Conservation (phyloP, 805 yeast species). For the Saccharomycopsis sp. region DNA sequence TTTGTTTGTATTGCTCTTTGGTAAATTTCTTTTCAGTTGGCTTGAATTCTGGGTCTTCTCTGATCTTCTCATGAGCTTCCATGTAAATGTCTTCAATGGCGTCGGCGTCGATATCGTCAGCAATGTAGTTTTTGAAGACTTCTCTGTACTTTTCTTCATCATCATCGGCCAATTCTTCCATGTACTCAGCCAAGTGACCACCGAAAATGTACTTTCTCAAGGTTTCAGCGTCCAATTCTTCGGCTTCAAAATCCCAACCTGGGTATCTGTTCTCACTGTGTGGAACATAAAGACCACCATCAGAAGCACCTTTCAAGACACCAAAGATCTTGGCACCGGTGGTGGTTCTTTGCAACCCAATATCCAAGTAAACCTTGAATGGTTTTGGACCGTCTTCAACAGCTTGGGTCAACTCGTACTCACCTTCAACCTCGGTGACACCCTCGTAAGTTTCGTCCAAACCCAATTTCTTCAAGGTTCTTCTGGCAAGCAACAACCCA, state of each 20-base stretch:
- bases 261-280: conserved; percentile 99
- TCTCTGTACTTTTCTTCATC: conserved; percentile 99
- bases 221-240: conserved; percentile 95
- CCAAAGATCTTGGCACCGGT: conserved; percentile 99
- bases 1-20: conserved; percentile 97
- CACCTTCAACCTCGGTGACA: conserved; percentile 99
- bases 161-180: conserved; percentile 99
- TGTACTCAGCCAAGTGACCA: conserved; percentile 99
- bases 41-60: conserved; percentile 90
- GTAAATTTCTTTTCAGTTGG: conserved; percentile 87
- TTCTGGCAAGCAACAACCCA: conserved; percentile 98
- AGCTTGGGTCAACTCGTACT: conserved; percentile 96
- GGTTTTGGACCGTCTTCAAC: conserved; percentile 99
- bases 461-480: conserved; percentile 95
- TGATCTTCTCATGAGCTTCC: conserved; percentile 90
- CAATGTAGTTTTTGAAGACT: conserved; percentile 93
- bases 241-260: conserved; percentile 98
- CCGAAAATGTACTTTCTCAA: conserved; percentile 99
- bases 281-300: conserved; percentile 98
- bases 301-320: conserved; percentile 99
- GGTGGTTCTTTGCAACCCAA: conserved; percentile 99
- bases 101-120: conserved; percentile 95
- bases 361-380: conserved; percentile 98
- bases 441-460: conserved; percentile 97
- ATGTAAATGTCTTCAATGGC: conserved; percentile 91